These are phyloP conservation scores for Bruguiera gymnorhiza DNA, from an alignment of 345 rosid genomes.

Conservation along the genomic window DNA sequence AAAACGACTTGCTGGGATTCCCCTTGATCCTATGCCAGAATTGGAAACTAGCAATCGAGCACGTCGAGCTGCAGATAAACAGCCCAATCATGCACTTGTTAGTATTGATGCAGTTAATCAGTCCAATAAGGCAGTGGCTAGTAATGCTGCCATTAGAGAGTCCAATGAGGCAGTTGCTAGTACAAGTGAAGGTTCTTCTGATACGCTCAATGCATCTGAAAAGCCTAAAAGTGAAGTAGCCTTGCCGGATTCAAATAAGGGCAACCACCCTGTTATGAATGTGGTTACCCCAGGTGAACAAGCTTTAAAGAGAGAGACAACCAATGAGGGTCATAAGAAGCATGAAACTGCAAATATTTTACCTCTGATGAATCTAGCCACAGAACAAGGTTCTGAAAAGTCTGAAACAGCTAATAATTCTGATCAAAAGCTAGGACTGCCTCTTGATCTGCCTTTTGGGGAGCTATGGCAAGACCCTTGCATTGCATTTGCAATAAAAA, in stretches of 20 bases:
- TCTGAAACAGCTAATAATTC: conserved; percentile 15
- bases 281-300: conserved; percentile 12
- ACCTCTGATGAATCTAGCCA: conserved; percentile 7
- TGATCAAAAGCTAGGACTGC: conserved; percentile 26
- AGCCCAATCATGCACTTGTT: conserved; percentile 24
- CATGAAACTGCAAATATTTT: conserved; percentile 13
- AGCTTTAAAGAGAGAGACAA: conserved; percentile 25
- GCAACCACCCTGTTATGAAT: conserved; percentile 22
- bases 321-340: conserved; percentile 12
- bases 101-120: conserved; percentile 18
- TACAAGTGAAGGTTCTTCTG: conserved; percentile 21
- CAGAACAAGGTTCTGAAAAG: conserved; percentile 8
- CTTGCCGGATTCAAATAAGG: conserved; percentile 10
- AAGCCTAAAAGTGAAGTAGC: conserved; percentile 19
- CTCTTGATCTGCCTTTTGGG: conserved; percentile 53
- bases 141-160: too few relatives aligned
- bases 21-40: conserved; percentile 64
- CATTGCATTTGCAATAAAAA: conserved; percentile 94
- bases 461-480: conserved; percentile 89
- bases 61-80: conserved; percentile 34
- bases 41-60: conserved; percentile 42
- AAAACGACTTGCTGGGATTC: conserved; percentile 84
- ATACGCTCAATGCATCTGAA: conserved; percentile 15
- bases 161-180: conserved; percentile 25
- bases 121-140: conserved; percentile 8